phyloP scores from a whole-genome alignment of 1,284 basidiomycete species.

The Tilletiopsis washingtonensis region DNA sequence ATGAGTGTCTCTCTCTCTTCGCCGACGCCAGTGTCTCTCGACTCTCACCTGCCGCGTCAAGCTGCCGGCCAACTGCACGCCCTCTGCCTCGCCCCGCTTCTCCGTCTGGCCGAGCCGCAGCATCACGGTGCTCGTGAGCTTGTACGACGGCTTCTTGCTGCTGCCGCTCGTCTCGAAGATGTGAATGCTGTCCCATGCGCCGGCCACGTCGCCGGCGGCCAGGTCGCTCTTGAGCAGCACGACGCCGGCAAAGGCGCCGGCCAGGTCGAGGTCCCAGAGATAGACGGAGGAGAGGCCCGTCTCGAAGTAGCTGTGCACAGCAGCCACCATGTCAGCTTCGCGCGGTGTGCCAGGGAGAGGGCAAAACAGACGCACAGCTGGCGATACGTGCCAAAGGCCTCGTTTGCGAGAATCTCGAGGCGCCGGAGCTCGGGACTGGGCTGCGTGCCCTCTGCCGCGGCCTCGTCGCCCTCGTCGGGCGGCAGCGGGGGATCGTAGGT shows the following conservation, averaged over 20 bases:
- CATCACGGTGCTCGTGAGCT: conserved; percentile 95
- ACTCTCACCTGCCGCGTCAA: conserved; percentile 83
- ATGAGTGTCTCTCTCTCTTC: no score
- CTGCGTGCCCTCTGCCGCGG: conserved; percentile 63
- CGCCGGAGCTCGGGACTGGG: conserved; percentile 78
- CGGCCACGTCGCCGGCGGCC: conserved; percentile 46
- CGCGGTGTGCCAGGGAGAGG: no score
- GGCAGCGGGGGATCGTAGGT: conserved; percentile 74
- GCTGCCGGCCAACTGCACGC: conserved; percentile 78
- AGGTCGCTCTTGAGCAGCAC: conserved; percentile 72
- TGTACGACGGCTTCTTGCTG: conserved; percentile 85
- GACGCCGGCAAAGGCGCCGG: conserved; percentile 78
- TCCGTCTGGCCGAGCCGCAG: conserved; percentile 72
- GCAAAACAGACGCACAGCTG: conserved; percentile 61
- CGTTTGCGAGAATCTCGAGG: conserved; percentile 85
- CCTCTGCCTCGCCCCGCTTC: conserved; percentile 48
- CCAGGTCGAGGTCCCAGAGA: conserved; percentile 95
- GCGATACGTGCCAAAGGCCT: conserved; percentile 93
- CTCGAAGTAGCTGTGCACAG: conserved; percentile 73
- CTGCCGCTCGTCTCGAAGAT: conserved; percentile 68
- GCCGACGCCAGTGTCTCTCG: neutral
- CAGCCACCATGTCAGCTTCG: neutral
- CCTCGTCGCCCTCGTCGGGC: no score
- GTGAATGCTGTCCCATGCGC: conserved; percentile 96
- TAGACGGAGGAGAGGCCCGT: conserved; percentile 96